Conservation (phyloP, 148 eudicot species). For the Vaccinium macrocarpon region DNA sequence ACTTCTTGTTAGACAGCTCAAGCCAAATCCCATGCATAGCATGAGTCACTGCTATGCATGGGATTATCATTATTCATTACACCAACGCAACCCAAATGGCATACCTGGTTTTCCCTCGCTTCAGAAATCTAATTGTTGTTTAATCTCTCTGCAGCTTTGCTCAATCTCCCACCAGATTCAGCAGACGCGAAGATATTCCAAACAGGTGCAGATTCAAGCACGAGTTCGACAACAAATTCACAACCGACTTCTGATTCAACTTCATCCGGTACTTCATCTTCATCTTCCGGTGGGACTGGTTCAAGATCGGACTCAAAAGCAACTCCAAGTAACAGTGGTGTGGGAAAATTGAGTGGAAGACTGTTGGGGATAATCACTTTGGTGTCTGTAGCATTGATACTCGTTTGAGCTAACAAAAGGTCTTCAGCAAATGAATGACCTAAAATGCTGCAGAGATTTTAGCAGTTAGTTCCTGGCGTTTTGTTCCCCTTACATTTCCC, state of each 20-base stretch:
- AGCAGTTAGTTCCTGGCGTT: conserved; percentile 14
- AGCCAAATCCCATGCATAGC: too few species aligned
- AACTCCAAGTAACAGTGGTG: conserved; percentile 23
- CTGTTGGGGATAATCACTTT: conserved; percentile 3
- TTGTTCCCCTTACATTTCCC: conserved; percentile 11
- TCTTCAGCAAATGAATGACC: not conserved
- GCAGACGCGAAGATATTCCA: conserved; percentile 45
- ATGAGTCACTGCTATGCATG: too few species aligned
- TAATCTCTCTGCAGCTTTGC: conserved; percentile 26
- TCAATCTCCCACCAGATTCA: conserved; percentile 40
- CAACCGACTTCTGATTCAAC: conserved; percentile 17
- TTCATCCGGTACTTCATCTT: conserved; percentile 15
- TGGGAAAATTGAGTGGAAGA: conserved; percentile 11
- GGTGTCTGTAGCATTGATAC: conserved; percentile 15
- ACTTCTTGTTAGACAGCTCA: too few species aligned
- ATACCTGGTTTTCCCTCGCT: not conserved
- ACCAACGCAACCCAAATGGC: not conserved
- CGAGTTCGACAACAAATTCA: conserved; percentile 17
- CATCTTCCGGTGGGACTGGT: conserved; percentile 23
- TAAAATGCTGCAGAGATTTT: conserved; percentile 2
- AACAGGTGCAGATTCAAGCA: conserved; percentile 25
- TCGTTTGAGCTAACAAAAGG: conserved; percentile 19
- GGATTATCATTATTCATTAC: too few species aligned
- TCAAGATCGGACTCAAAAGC: conserved; percentile 29
- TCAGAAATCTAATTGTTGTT: not conserved